Conservation (phyloP, 129 eudicot genomes). For the Solidago caesia region DNA sequence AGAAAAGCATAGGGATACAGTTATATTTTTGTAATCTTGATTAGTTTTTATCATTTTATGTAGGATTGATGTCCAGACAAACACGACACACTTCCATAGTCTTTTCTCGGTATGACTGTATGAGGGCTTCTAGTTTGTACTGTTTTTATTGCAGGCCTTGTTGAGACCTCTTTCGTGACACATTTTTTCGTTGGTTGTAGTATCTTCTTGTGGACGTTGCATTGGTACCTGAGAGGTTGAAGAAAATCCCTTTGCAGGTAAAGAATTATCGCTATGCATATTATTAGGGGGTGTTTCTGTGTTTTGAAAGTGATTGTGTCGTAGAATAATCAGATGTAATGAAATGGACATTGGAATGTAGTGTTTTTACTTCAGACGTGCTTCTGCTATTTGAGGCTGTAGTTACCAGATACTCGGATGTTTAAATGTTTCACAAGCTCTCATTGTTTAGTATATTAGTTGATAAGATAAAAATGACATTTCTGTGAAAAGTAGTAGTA, state of each 20-base stretch:
- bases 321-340: not conserved
- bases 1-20: not conserved
- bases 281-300: not conserved
- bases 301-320: not conserved
- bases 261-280: not conserved
- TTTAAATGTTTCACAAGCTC: not conserved
- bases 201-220: slow-evolving; percentile 89
- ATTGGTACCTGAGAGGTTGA: slow-evolving; percentile 54
- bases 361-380: too few relatives aligned
- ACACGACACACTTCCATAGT: slow-evolving; percentile 79
- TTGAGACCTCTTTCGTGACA: not conserved
- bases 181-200: slow-evolving; percentile 38
- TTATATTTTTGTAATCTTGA: not conserved
- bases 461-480: not conserved
- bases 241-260: slow-evolving; percentile 85
- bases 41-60: slow-evolving; percentile 6
- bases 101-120: slow-evolving; percentile 76
- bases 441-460: not conserved
- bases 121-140: slow-evolving; percentile 28
- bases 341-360: too few relatives aligned
- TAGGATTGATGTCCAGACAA: slow-evolving; percentile 95
- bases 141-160: not conserved
- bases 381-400: too few relatives aligned
- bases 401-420: too few relatives aligned
- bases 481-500: not conserved